Percentiles rank a stretch among this genome's conserved stretches.
Conservation (phyloP, 78 protist species). For the Dictyostelium brefeldianum region DNA sequence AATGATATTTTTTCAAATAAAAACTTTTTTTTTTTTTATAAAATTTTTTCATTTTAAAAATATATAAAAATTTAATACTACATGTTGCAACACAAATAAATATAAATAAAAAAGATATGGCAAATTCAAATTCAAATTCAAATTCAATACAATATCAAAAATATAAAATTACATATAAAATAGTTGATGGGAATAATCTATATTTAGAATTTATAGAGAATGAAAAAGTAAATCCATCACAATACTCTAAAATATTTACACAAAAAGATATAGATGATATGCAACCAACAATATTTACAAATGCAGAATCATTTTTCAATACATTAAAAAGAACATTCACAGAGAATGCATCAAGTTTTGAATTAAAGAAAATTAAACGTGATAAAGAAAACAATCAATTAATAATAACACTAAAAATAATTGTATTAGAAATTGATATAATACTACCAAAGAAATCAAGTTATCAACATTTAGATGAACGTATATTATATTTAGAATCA, state of each 20-base stretch:
- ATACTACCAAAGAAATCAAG: background rate
- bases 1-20: too few species aligned
- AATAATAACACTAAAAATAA: background rate
- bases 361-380: background rate
- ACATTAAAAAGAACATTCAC: background rate
- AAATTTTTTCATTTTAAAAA: too few species aligned
- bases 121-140: background rate
- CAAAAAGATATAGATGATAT: background rate
- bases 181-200: background rate
- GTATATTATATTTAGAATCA: background rate
- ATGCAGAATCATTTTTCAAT: conserved; percentile 3
- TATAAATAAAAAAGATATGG: too few species aligned
- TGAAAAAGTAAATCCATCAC: background rate
- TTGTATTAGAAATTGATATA: conserved; percentile 1
- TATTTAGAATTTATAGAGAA: background rate
- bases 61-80: too few species aligned
- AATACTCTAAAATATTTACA: background rate
- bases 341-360: background rate
- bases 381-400: background rate
- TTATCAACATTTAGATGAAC: conserved; percentile 16
- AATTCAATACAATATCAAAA: background rate
- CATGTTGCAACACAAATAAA: too few species aligned
- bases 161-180: conserved; percentile 15
- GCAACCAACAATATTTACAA: background rate
- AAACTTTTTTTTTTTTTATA: too few species aligned